Evolutionary conservation across 495 filamentous ascomycete species (phyloP), one percentile per base, ranked within the genome.

Genomic region (Aspergillus carlsbadensis): DNA sequence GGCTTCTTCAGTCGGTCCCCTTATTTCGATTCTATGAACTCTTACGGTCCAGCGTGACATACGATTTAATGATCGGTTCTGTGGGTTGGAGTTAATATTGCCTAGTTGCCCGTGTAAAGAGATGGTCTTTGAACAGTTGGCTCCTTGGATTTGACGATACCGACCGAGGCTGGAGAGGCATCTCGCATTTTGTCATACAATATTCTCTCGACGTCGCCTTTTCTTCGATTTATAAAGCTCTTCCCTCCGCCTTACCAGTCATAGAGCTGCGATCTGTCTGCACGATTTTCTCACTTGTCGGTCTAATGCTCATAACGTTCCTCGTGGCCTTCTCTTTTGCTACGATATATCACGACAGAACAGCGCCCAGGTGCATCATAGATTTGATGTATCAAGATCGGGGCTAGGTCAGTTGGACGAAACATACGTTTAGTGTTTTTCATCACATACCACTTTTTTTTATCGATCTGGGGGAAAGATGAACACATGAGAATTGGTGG

Each of bases 31-130:
- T 56, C 60, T 61, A 66, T 55, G 64, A 59, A 36, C 48, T 57
- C 60, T 52, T 44, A 59, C 54, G 55, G 58, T 54, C 53, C 60
- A 44, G 60, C 54, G 50, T 17, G 58, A 59, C 51, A 63, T 62
- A 66, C 58, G 64, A 66, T 58, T 63, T 64, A 62, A 64, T 61
- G 61, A 66, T 29, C 54, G 64, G 64, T 64, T 63, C 37, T 58
- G 64, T 61, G 60, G 59, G 46, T 63, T 66, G 64, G 64, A 66
- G 64, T 64, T 66, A 53, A 45, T 56, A 59, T 57, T 60, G 64
- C 61, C 56, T 60, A 58, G 56, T 47, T 57, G 50, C 60, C 53
- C 50, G 37, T 53, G 40, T 62, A 51, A n/a, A 54, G 50, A 34
- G 35, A 50, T 46, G 52, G 29, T 60, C 44, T 55, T 6, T n/a